Evolutionary conservation across 2,329 filamentous ascomycete genomes (phyloP), one percentile per base, ranked within the genome.

Genomic region (Penicillium aurantiogriseum): DNA sequence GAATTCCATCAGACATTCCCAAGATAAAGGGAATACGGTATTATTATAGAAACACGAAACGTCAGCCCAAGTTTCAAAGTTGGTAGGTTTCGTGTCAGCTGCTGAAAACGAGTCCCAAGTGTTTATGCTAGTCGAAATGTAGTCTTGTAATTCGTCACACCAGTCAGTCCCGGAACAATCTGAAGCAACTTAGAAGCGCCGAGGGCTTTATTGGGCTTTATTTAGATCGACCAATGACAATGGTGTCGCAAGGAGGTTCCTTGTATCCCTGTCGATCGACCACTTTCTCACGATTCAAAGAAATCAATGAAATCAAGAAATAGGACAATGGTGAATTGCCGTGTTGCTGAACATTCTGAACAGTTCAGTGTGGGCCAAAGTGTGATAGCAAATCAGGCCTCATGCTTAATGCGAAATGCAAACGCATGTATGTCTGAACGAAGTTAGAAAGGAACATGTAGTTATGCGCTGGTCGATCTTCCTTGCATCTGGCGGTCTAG

Each of bases 171-270:
- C 52, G 55, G 51, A 15, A 50, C 56, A 62, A 57, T 55, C 57
- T 62, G 61, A 65, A 58, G 60, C 61, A 61, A 54, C 63, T 62
- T 61, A 61, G 66, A 65, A 65, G 63, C 69, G 67, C 68, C 62
- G 62, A 53, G 38, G 58, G 59, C 60, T 62, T 67, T 59, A 47
- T 47, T 47, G 40, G 60, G 59, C 60, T 62, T 67, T 59, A 47
- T 47, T 47, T 47, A 66, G 69, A 68, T 69, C 65, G 54, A 51
- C 64, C 63, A 67, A 64, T 61, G 54, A 59, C 33, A 53, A 36
- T 23, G 17, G 35, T 45, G 42, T 57, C 43, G 61, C 56, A 61
- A 62, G 61, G 63, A 59, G 57, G 43, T 52, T 44, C 62, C 58
- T 57, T 50, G 59, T 60, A 57, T 59, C 57, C 62, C 57, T 61